Base-by-base conservation (phyloP, 2,329 filamentous ascomycete genomes). In the Rutstroemia sp. region DNA sequence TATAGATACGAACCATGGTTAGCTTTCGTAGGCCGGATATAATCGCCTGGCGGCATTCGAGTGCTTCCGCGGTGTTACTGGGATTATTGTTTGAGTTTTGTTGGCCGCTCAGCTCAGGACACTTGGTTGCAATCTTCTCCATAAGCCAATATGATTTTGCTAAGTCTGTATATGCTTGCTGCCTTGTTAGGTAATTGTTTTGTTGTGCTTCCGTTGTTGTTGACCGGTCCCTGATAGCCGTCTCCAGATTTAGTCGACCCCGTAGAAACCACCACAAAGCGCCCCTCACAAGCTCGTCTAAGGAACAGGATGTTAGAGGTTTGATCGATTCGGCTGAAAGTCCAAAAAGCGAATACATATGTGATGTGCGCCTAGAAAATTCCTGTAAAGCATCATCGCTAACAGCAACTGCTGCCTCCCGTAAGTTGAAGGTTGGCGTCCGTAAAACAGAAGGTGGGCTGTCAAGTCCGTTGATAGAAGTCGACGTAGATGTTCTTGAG, bases 201-300 rank as follows among this genome's bases (percentile, higher is more conserved):
- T 78, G 74, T 62, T 82, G 75, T 8, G 72, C 74, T 59, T 83
- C 78, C 4, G 79, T 75, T 44, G 72, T 76, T 38, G 75, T 72
- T 30, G 85, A 79, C 6, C 82, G 79, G 52, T 82, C 84, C 59
- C 89, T 80, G 48, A 95, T 84, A 41, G 86, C 77, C 12, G 74
- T 71, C 69, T 96, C 92, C 52, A 96, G 77, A 9, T 85, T 83
- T 66, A 85, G 82, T 59, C 91, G 85, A 19, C 91, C 92, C 63
- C 83, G 87, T 47, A 95, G 69, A 66, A 96, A 95, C 92, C 92
- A 96, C 92, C 92, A 96, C 0, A 89, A 75, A 3, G 83, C 85
- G 23, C 85, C 86, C 57, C 88, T 80, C 9, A 87, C 77, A 74
- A 92, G 86, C 58, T 90, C 82, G 48, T 79, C 76, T 0, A 86